Evolutionary conservation across 2,329 filamentous ascomycete species (phyloP).

Genomic region (Phyllosticta citribraziliensis): DNA sequence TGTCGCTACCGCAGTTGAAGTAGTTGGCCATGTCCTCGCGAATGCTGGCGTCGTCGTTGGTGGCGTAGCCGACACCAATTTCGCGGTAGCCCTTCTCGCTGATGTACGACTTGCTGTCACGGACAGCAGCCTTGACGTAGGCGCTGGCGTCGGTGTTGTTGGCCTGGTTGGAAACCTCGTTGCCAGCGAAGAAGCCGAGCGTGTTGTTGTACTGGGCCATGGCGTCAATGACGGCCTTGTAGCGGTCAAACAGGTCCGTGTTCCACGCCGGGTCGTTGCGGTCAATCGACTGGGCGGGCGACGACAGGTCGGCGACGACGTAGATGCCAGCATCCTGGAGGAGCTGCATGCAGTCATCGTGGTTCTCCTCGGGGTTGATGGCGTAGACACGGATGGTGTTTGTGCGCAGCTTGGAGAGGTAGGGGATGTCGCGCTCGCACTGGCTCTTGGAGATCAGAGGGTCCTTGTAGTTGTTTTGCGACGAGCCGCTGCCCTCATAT

Average conservation of each 20-base stretch:
- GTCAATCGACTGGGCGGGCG: conserved; percentile 77
- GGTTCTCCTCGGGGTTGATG: conserved; percentile 68
- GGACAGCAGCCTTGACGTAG: conserved; percentile 95
- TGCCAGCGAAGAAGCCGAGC: conserved; percentile 96
- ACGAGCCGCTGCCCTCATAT: conserved; percentile 30
- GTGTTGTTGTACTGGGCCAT: conserved; percentile 79
- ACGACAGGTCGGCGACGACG: conserved; percentile 80
- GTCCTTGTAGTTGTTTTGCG: conserved; percentile 62
- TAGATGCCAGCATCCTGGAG: conserved; percentile 86
- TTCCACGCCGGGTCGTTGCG: conserved; percentile 73
- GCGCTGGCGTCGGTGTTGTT: conserved; percentile 87
- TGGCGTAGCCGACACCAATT: conserved; percentile 89
- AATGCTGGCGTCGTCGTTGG: conserved; percentile 81
- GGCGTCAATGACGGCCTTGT: conserved; percentile 73
- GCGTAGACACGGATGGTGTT: conserved; percentile 96
- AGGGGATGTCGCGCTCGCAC: conserved; percentile 80
- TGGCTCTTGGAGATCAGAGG: conserved; percentile 62
- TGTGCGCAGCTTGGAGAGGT: conserved; percentile 67
- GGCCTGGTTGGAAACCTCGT: conserved; percentile 83
- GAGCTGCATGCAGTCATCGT: conserved; percentile 74
- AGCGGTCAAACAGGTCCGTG: conserved; percentile 65
- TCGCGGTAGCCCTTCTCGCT: conserved; percentile 63
- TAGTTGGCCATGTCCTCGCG: conserved; percentile 76
- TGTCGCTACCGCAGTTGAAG: conserved; percentile 75
- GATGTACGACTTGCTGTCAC: conserved; percentile 94